Base-by-base conservation (phyloP, 805 yeast genomes). In the Nakazawaea wyomingensis region DNA sequence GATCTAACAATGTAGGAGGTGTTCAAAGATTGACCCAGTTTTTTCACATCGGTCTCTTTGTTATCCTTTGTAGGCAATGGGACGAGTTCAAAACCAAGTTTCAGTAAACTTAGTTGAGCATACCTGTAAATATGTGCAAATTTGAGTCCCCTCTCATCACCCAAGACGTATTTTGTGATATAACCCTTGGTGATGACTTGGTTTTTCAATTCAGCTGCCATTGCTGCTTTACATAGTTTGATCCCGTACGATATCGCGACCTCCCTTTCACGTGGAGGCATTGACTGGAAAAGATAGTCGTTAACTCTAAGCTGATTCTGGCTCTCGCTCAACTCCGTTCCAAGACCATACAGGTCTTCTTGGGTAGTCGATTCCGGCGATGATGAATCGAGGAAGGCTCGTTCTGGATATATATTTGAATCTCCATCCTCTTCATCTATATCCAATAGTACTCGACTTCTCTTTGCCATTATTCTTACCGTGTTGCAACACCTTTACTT, bases 141-240 rank as follows among this genome's bases (percentile, higher is more conserved):
- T 28, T 50, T 50, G 19, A 34, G 16, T n/a, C 16, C 35, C 4
- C 20, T 26, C 3, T 29, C 20, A 30, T 56, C 63, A 4, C 50
- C 65, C 5, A 54, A 39, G 24, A 59, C 65, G 41, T 55, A 43
- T 36, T 59, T 61, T 8, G 57, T 24, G 7, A 62, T 48, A 20
- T 48, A 44, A 6, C 47, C 50, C 35, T 54, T 57, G 8, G 54
- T 60, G n/a, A 62, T 37, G 0, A 53, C 44, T 43, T 60, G 64
- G 24, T 50, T 44, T 28, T 44, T 57, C 43, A 49, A 51, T 22
- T 62, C 62, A 11, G 55, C 33, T 3, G 60, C 64, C 4, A 62
- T 19, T 5, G 60, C 19, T 0, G 56, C 51, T 21, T 34, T 43
- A n/a, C 36, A n/a, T 24, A 59, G 52, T 6, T 59, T 54, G 7